These are phyloP conservation scores for Lipomyces kockii DNA, from an alignment of 805 yeast genomes.

Conservation along the genomic window DNA sequence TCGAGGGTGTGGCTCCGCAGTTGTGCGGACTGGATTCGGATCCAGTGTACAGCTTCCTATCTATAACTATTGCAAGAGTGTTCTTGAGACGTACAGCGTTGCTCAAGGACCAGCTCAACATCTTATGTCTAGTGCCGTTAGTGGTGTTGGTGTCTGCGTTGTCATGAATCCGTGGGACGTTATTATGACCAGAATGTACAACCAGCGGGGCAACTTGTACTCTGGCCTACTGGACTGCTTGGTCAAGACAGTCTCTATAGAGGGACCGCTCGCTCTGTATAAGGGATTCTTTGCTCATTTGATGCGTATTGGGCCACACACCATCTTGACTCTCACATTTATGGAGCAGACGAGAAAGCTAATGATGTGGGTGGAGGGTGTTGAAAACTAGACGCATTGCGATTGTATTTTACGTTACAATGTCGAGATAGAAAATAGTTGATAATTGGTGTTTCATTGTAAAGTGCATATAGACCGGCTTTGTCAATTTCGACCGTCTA, in stretches of 20 bases:
- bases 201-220: conserved; percentile 79
- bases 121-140: conserved; percentile 69
- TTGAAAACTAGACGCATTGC: not conserved
- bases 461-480: not conserved
- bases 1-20: conserved; percentile 94
- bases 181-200: conserved; percentile 89
- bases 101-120: conserved; percentile 72
- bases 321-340: conserved; percentile 81
- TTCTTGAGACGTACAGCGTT: conserved; percentile 59
- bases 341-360: conserved; percentile 93
- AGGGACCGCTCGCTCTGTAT: conserved; percentile 86
- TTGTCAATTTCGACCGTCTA: not conserved
- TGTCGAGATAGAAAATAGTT: not conserved
- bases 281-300: conserved; percentile 96
- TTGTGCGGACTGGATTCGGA: conserved; percentile 92
- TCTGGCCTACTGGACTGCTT: conserved; percentile 89
- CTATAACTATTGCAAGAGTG: conserved; percentile 75
- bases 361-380: conserved; percentile 51
- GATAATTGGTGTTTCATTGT: not conserved
- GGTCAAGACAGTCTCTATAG: conserved; percentile 75
- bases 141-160: conserved; percentile 91
- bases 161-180: conserved; percentile 99
- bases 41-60: conserved; percentile 94
- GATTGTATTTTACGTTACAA: not conserved
- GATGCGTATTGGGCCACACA: conserved; percentile 92